A percentile compares a stretch with the other conserved stretches of the same genome.
phyloP scores from a whole-genome alignment of 164 flowering plant species.

The Pachysandra terminalis region DNA sequence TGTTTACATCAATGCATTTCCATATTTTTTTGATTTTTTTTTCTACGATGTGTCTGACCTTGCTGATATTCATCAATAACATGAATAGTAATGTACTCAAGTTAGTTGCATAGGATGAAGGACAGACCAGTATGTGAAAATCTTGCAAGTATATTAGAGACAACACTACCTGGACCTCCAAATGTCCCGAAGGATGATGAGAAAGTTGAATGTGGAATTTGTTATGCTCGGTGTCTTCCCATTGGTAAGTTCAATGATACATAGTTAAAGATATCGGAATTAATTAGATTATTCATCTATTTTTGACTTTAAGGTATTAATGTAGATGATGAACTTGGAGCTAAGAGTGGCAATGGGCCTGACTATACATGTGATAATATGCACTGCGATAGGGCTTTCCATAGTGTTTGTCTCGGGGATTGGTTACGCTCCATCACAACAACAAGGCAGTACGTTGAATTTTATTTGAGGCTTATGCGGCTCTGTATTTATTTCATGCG shows the following conservation, averaged over 20 bases:
- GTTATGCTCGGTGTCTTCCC: conserved; percentile 82
- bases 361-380: conserved; percentile 74
- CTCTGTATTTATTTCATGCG: background rate
- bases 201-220: conserved; percentile 82
- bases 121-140: conserved; percentile 54
- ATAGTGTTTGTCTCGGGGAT: conserved; percentile 71
- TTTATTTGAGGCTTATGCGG: background rate
- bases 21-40: background rate
- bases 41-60: background rate
- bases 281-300: background rate
- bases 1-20: background rate
- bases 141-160: conserved; percentile 47
- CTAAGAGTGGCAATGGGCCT: conserved; percentile 58
- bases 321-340: conserved; percentile 75
- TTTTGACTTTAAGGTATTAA: conserved; percentile 3
- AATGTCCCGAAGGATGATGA: conserved; percentile 30
- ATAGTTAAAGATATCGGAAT: background rate
- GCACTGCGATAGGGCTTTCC: conserved; percentile 68
- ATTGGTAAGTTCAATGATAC: conserved; percentile 35
- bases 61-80: background rate
- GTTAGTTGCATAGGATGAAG: conserved; percentile 36
- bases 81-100: background rate
- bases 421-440: conserved; percentile 87
- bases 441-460: conserved; percentile 70
- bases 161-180: conserved; percentile 48